These are phyloP conservation scores for Aspergillus steynii DNA, from an alignment of 495 filamentous ascomycete species.

Conservation along the genomic window DNA sequence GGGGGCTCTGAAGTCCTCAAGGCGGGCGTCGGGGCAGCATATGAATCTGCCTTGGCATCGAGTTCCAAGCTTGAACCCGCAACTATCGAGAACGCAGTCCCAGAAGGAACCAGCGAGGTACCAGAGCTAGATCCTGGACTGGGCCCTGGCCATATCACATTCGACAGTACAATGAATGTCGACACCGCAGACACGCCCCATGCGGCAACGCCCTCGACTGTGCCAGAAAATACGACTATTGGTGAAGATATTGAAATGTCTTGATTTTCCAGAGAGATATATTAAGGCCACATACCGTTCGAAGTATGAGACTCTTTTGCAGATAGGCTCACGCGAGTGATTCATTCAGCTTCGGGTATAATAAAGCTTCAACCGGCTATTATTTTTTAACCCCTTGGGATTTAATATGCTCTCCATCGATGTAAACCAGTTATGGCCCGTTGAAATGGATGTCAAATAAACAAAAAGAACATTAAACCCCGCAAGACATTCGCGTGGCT, in stretches of 20 bases:
- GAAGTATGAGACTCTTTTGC: neutral
- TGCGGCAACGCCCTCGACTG: constrained; percentile 18
- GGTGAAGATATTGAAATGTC: constrained; percentile 48
- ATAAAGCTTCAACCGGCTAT: too few species aligned
- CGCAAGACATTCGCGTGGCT: too few species aligned
- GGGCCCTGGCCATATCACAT: constrained; percentile 18
- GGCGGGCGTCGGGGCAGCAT: constrained; percentile 38
- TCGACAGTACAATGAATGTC: constrained; percentile 32
- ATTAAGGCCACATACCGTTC: neutral
- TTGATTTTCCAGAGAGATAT: constrained; percentile 11
- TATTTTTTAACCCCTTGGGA: too few species aligned
- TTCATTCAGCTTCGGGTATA: too few species aligned
- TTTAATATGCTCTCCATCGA: too few species aligned
- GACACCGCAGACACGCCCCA: constrained; percentile 31
- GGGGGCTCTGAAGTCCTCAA: constrained; percentile 40
- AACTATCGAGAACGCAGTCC: constrained; percentile 1
- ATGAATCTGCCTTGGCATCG: constrained; percentile 29
- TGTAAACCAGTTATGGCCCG: too few species aligned
- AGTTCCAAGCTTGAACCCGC: constrained; percentile 1
- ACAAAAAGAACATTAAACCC: too few species aligned
- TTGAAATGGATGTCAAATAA: too few species aligned
- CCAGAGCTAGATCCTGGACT: constrained; percentile 18
- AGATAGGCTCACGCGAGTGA: neutral
- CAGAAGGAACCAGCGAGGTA: constrained; percentile 3
- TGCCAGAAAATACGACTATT: constrained; percentile 10